Evolutionary conservation across 306 rosid genomes (phyloP).

Genomic region (Cicer arietinum): DNA sequence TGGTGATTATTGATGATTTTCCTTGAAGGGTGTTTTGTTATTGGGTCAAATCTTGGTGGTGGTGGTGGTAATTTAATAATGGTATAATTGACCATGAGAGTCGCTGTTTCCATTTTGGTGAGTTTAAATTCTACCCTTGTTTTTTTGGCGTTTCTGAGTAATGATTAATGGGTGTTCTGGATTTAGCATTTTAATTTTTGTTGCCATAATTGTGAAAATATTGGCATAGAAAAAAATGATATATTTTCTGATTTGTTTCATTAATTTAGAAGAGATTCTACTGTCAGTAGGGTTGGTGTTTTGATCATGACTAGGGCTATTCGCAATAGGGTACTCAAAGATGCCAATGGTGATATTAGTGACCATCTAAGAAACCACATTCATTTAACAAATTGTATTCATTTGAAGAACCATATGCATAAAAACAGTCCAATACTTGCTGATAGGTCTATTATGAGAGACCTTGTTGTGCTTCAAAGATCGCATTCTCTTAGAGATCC

Average conservation of each 20-base stretch:
- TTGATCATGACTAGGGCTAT: conserved; percentile 97
- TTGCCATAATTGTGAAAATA: conserved; percentile 47
- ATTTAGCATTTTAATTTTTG: conserved; percentile 33
- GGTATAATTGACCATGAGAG: conserved; percentile 52
- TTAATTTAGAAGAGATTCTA: conserved; percentile 54
- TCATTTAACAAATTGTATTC: conserved; percentile 97
- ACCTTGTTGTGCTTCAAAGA: conserved; percentile 88
- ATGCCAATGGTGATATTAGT: conserved; percentile 93
- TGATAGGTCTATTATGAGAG: conserved; percentile 91
- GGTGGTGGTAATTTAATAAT: conserved; percentile 35
- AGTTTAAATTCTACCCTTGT: conserved; percentile 50
- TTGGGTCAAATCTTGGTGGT: conserved; percentile 38
- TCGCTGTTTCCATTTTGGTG: conserved; percentile 47
- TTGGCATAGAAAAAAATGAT: conserved; percentile 57
- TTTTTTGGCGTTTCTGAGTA: conserved; percentile 41
- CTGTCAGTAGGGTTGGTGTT: conserved; percentile 52
- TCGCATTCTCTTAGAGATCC: conserved; percentile 95
- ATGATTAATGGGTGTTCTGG: conserved; percentile 41
- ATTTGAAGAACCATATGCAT: conserved; percentile 99
- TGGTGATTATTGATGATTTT: conserved; percentile 40
- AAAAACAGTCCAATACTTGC: conserved; percentile 91
- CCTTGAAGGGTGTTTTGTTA: conserved; percentile 42
- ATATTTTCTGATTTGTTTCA: conserved; percentile 48
- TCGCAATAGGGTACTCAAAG: conserved; percentile 88
- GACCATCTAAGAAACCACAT: conserved; percentile 97